These are phyloP conservation scores for Nidula microcarpa DNA, from an alignment of 768 basidiomycete species.

Conservation along the genomic window DNA sequence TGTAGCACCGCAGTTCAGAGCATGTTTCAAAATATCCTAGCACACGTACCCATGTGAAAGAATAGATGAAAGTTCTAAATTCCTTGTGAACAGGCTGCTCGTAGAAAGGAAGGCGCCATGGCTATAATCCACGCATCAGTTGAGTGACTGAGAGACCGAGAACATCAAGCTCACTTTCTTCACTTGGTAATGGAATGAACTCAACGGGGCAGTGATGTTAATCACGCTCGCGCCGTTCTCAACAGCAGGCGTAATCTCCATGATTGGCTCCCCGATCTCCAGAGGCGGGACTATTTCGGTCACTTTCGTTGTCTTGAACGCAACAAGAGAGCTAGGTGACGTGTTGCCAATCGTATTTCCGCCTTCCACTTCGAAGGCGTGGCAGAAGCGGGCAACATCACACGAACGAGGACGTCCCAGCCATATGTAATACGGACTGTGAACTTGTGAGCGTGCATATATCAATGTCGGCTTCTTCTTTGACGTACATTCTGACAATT, in stretches of 20 bases:
- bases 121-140: slow-evolving; percentile 21
- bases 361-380: slow-evolving; percentile 60
- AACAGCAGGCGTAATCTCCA: slow-evolving; percentile 10
- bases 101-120: slow-evolving; percentile 70
- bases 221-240: slow-evolving; percentile 29
- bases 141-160: neutral
- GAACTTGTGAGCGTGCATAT: neutral
- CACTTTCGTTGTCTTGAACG: slow-evolving; percentile 28
- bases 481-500: slow-evolving; percentile 54
- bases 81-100: slow-evolving; percentile 68
- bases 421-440: slow-evolving; percentile 72
- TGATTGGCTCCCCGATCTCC: slow-evolving; percentile 34
- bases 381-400: slow-evolving; percentile 51
- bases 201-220: slow-evolving; percentile 50
- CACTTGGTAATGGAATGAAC: slow-evolving; percentile 61
- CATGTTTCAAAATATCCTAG: too few relatives aligned
- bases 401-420: slow-evolving; percentile 64
- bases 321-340: slow-evolving; percentile 30
- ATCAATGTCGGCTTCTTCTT: neutral
- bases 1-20: slow-evolving; percentile 7
- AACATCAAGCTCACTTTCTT: slow-evolving; percentile 31
- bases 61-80: slow-evolving; percentile 60
- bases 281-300: slow-evolving; percentile 32
- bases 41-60: slow-evolving; percentile 53
- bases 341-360: slow-evolving; percentile 53